Conservation (phyloP, 2,329 filamentous ascomycete species). For the Fusarium continuum region DNA sequence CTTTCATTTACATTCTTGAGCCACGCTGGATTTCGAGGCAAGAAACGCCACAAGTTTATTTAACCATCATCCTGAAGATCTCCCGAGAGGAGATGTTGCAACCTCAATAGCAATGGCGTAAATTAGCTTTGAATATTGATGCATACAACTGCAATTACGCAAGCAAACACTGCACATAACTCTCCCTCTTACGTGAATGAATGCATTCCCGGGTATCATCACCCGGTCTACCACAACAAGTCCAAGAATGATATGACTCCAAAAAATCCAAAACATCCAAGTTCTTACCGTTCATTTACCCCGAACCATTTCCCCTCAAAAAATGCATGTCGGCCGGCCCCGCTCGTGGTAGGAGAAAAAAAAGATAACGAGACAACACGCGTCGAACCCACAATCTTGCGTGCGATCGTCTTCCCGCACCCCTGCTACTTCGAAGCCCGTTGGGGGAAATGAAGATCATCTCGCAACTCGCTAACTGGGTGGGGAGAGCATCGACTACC, state of each 20-base stretch:
- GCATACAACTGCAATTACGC: conserved; percentile 20
- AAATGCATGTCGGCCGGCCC: conserved; percentile 20
- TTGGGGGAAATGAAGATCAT: conserved; percentile 42
- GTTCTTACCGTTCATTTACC: not conserved
- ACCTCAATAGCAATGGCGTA: conserved; percentile 20
- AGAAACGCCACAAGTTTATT: conserved; percentile 21
- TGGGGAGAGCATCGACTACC: not conserved
- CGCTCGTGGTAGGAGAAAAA: conserved; percentile 7
- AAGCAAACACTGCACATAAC: not conserved
- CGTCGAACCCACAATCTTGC: conserved; percentile 33
- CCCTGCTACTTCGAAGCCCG: conserved; percentile 23
- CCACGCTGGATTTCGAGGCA: conserved; percentile 21
- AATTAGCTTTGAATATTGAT: conserved; percentile 17
- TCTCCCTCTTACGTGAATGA: not conserved
- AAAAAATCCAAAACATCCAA: conserved; percentile 23
- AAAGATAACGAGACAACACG: conserved; percentile 30
- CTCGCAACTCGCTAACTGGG: conserved; percentile 16
- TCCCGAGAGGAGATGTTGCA: conserved; percentile 15
- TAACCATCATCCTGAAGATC: conserved; percentile 15
- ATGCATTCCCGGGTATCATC: conserved; percentile 2
- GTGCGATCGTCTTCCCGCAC: conserved; percentile 18
- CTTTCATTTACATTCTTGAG: conserved; percentile 36
- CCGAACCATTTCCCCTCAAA: not conserved
- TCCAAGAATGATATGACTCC: conserved; percentile 11
- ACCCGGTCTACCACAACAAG: conserved; percentile 7